Evolutionary conservation across 306 rosid species (phyloP).

Genomic region (Cercis canadensis): DNA sequence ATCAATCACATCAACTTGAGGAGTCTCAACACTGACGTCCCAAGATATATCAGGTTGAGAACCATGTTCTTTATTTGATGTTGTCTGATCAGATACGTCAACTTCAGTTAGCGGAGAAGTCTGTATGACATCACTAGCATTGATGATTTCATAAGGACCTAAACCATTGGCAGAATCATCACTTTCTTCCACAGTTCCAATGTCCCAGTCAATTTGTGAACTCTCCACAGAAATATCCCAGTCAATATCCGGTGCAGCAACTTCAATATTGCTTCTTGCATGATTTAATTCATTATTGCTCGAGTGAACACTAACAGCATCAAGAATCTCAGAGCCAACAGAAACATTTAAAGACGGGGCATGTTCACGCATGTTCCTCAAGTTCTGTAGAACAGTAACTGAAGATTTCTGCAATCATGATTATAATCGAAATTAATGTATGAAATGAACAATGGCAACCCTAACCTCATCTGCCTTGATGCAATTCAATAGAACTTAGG

Average conservation of each 20-base stretch:
- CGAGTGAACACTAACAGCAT: constrained; percentile 48
- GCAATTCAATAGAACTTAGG: constrained; percentile 17
- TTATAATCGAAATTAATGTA: constrained; percentile 35
- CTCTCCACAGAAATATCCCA: constrained; percentile 88
- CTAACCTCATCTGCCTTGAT: constrained; percentile 3
- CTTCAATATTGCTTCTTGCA: constrained; percentile 38
- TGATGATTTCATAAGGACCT: constrained; percentile 93
- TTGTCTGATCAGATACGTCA: constrained; percentile 50
- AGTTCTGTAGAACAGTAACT: constrained; percentile 51
- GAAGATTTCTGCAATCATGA: constrained; percentile 59
- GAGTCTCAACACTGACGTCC: constrained; percentile 89
- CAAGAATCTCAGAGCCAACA: constrained; percentile 65
- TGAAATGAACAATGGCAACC: constrained; percentile 29
- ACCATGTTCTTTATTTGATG: constrained; percentile 49
- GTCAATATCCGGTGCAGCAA: constrained; percentile 68
- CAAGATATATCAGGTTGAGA: constrained; percentile 66
- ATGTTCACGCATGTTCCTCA: constrained; percentile 62
- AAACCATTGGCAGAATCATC: constrained; percentile 79
- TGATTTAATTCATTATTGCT: constrained; percentile 50
- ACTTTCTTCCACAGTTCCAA: constrained; percentile 77
- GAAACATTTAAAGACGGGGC: constrained; percentile 81
- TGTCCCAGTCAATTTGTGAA: constrained; percentile 92
- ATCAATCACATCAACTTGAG: constrained; percentile 75
- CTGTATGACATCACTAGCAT: constrained; percentile 67
- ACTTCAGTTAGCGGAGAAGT: constrained; percentile 52